Conservation (phyloP, 225 moss, liverwort and hornwort genomes). For the Polytrichum formosum region DNA sequence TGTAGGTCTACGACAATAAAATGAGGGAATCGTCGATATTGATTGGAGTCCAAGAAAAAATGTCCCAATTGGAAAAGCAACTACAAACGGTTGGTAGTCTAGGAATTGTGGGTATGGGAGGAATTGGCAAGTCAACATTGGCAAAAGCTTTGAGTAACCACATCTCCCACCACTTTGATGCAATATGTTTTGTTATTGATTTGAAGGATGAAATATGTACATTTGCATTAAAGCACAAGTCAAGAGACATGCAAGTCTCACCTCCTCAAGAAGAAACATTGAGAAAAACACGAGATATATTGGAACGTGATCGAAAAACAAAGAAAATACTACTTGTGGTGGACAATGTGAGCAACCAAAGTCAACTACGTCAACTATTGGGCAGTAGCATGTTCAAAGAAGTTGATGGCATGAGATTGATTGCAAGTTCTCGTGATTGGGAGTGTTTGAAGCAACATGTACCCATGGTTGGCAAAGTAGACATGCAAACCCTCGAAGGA, state of each 20-base stretch:
- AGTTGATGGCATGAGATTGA: neutral
- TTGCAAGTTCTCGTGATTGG: conserved; percentile 3
- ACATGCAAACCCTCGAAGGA: conserved; percentile 1
- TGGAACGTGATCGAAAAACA: neutral
- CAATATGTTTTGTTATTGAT: neutral
- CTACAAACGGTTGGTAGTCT: neutral
- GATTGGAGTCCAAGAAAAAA: neutral
- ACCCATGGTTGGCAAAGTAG: neutral
- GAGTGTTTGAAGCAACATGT: neutral
- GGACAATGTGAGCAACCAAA: neutral
- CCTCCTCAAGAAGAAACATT: neutral
- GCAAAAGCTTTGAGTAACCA: neutral
- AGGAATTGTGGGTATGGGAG: neutral
- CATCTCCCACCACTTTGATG: neutral
- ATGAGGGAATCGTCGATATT: neutral
- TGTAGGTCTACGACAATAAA: neutral
- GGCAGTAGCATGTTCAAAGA: neutral
- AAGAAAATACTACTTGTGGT: neutral
- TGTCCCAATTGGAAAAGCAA: neutral
- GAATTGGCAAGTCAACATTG: neutral
- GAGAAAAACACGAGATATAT: neutral
- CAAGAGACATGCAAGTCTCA: neutral
- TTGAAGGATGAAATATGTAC: neutral
- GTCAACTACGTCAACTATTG: conserved; percentile 4
- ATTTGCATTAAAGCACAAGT: neutral